A percentile compares a stretch with the other conserved stretches of the same genome.
These are phyloP conservation scores for Calocybe cyanea DNA, from an alignment of 768 basidiomycete species.

Conservation along the genomic window DNA sequence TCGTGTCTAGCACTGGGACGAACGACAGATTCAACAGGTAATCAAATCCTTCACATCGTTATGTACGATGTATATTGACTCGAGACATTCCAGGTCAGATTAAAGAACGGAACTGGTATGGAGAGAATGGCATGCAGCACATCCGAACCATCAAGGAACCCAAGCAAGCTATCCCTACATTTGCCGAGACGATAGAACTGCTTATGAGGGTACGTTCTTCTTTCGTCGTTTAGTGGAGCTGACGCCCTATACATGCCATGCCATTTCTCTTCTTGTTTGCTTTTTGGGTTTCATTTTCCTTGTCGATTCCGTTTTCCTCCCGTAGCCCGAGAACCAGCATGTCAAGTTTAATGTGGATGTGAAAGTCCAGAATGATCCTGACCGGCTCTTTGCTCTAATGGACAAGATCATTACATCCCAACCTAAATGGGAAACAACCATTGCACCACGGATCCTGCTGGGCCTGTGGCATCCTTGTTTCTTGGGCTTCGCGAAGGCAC, in stretches of 20 bases:
- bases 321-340: slow-evolving; percentile 68
- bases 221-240: slow-evolving; percentile 11
- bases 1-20: slow-evolving; percentile 54
- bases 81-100: slow-evolving; percentile 49
- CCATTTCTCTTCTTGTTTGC: too few species aligned
- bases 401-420: slow-evolving; percentile 60
- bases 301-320: neutral
- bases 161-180: slow-evolving; percentile 85
- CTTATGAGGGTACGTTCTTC: slow-evolving; percentile 64
- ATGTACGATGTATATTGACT: neutral
- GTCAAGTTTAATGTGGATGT: slow-evolving; percentile 88
- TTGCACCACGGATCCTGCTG: slow-evolving; percentile 78
- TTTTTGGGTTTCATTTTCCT: too few species aligned
- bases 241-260: too few species aligned
- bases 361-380: slow-evolving; percentile 90
- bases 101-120: slow-evolving; percentile 68
- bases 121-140: slow-evolving; percentile 68
- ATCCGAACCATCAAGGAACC: slow-evolving; percentile 79
- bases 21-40: slow-evolving; percentile 78
- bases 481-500: slow-evolving; percentile 66
- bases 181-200: slow-evolving; percentile 73
- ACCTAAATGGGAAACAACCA: slow-evolving; percentile 64
- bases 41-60: neutral
- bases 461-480: slow-evolving; percentile 94
- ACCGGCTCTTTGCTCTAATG: slow-evolving; percentile 79